Evolutionary conservation across 495 filamentous ascomycete species (phyloP), one percentile per base, ranked within the genome.

Genomic region (Tuber brumale): DNA sequence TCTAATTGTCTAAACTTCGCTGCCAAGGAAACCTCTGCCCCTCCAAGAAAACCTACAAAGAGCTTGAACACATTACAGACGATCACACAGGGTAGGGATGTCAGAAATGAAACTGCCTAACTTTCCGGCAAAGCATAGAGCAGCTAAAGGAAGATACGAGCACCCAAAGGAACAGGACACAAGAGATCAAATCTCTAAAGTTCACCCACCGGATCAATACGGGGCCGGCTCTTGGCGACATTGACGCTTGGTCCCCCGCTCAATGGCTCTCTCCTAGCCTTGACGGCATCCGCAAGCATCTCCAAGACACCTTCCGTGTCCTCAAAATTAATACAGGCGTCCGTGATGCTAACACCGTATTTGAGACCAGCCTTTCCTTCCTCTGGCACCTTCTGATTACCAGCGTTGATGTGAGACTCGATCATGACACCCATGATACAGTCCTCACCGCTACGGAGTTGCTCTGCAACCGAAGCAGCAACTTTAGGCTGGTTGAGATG

Each of bases 391-490:
- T 97, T 98, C 85, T 99, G 95, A 85, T 87, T 92, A 76, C 94
- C 95, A 85, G 97, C 95, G 83, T 94, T 90, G 85, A 99, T 96
- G 83, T 98, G 90, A 82, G 92, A 96, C 86, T 99, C 96, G 81
- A 99, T 97, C 95, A 99, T 99, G 46, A 97, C 94, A 81, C 95
- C 95, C 90, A 98, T 95, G 81, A 99, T 97, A 39, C 86, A 91
- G 0, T 88, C 88, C 86, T 99, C 96, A 48, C 95, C 95, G 61
- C 88, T 86, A 1, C 86, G 85, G 76, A 99, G 91, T 85, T 98
- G 96, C 83, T 94, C 91, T 7, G 92, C 93, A 70, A 99, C 82
- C 5, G 86, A 87, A 57, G 89, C 89, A 6, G 95, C 96, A 39
- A 98, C 95, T 88, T 97, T 97, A 76, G 95, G 94, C 85, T 99